Evolutionary conservation across 2,329 filamentous ascomycete genomes (phyloP).

Genomic region (Aspergillus chevalieri): DNA sequence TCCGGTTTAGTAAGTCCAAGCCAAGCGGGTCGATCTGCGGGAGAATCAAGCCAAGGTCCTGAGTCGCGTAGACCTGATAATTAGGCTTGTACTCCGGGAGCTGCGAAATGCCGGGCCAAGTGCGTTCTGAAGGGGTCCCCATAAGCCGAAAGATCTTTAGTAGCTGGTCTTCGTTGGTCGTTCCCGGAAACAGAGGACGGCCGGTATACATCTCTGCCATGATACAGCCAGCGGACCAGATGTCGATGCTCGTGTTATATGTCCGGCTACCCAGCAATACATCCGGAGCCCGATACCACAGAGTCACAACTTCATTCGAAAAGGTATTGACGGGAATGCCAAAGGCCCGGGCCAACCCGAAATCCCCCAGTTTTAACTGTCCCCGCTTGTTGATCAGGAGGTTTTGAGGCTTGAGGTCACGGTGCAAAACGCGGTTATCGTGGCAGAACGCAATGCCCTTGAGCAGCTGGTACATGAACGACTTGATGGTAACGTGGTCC

Average conservation of each 20-base stretch:
- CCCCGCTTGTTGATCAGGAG: constrained; percentile 90
- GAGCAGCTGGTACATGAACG: constrained; percentile 97
- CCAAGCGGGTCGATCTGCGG: constrained; percentile 84
- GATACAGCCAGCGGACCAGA: constrained; percentile 98
- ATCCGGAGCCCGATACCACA: constrained; percentile 96
- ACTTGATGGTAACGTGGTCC: constrained; percentile 88
- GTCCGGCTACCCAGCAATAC: constrained; percentile 89
- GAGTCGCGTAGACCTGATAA: constrained; percentile 89
- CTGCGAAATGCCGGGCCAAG: constrained; percentile 90
- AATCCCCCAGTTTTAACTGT: constrained; percentile 86
- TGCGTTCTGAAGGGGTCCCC: constrained; percentile 92
- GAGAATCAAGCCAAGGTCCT: constrained; percentile 78
- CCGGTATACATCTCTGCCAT: constrained; percentile 99
- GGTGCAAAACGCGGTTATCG: constrained; percentile 90
- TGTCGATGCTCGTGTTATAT: constrained; percentile 99
- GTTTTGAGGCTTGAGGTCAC: constrained; percentile 94
- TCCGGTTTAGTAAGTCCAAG: constrained; percentile 77
- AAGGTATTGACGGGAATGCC: constrained; percentile 98
- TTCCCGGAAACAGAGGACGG: constrained; percentile 89
- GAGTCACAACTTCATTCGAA: constrained; percentile 92
- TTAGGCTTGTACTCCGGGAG: constrained; percentile 97
- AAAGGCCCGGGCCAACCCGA: constrained; percentile 87
- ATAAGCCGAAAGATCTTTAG: constrained; percentile 97
- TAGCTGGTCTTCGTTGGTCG: constrained; percentile 96
- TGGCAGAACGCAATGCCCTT: constrained; percentile 97